phyloP scores from a whole-genome alignment of 768 basidiomycete species.

The Boletus edulis region DNA sequence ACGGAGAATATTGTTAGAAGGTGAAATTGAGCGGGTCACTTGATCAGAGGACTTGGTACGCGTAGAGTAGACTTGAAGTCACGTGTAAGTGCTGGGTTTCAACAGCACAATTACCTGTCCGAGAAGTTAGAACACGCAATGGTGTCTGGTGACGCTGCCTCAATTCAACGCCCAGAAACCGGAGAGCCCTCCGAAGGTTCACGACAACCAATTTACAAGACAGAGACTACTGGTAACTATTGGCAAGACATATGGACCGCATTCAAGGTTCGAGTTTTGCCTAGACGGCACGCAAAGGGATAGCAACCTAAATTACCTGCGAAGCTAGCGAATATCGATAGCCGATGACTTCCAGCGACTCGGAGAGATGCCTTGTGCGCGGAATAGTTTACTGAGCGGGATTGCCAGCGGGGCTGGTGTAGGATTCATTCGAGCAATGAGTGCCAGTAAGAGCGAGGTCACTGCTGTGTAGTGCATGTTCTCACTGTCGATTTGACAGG shows the following conservation, averaged over 20 bases:
- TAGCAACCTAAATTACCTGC: conserved; percentile 14
- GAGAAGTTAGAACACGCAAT: conserved; percentile 5
- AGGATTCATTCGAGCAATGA: conserved; percentile 69
- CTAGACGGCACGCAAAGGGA: not conserved
- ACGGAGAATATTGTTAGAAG: not conserved
- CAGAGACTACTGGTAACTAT: conserved; percentile 31
- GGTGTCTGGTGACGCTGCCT: conserved; percentile 2
- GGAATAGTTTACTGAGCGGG: conserved; percentile 71
- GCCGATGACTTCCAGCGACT: conserved; percentile 58
- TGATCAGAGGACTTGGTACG: too few species aligned
- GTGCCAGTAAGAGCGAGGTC: conserved; percentile 47
- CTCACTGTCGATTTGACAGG: conserved; percentile 30
- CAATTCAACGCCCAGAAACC: conserved; percentile 3
- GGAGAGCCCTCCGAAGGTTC: conserved; percentile 7
- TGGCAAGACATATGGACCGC: conserved; percentile 32
- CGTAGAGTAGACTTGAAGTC: not conserved
- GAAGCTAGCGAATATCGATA: conserved; percentile 47
- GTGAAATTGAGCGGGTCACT: not conserved
- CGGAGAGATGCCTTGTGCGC: conserved; percentile 71
- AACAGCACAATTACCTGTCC: not conserved
- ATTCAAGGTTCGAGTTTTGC: conserved; percentile 26
- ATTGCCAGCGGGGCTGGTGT: conserved; percentile 80
- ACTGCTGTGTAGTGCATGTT: not conserved
- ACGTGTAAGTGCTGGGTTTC: not conserved
- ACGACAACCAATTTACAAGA: conserved; percentile 26